Base-by-base conservation (phyloP, 768 basidiomycete genomes). In the Terana coerulea region DNA sequence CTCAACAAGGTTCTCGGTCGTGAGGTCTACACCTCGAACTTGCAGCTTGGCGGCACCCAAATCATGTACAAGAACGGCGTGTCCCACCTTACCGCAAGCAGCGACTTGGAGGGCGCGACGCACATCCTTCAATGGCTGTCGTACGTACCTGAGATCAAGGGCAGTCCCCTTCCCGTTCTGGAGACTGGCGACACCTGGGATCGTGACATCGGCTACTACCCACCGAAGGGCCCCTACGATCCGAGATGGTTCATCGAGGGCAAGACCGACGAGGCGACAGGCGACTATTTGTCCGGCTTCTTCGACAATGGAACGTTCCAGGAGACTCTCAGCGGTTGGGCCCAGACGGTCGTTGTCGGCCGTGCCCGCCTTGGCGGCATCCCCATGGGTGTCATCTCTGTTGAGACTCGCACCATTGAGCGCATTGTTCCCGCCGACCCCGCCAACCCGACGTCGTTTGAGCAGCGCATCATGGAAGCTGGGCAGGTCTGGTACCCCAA, bases 61-160 rank as follows among this genome's bases (percentile, higher is more conserved):
- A 98, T 99, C 76, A 98, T 99, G 97, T 90, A 93, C 83, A 98
- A 98, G 83, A 99, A 99, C 65, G 97, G 97, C 71, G 91, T 98
- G 49, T 97, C 95, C 4, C 97, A 99, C 67, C 74, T 98, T 52
- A 95, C 92, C 3, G 95, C 97, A 29, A 82, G 82, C 61, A 98
- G 93, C 66, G 97, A 99, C 66, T 74, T 99, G 29, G 91, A 98
- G 68, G 97, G 97, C 52, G 93, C 95, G 14, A 85, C 86, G 22
- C 88, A 94, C 53, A 98, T 98, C 59, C 73, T 98, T 39, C 82
- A 93, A 59, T 99, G 97, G 93, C 67, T 99, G 53, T 90, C 94
- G 8, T 99, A 93, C 67, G 79, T 98, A 2, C 95, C 97, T 9
- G 88, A 88, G 62, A 73, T 75, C 60, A 92, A 87, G 65, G 86